These are phyloP conservation scores for Hymenoscyphus albidus DNA, from an alignment of 2,329 filamentous ascomycete species.

Conservation along the genomic window DNA sequence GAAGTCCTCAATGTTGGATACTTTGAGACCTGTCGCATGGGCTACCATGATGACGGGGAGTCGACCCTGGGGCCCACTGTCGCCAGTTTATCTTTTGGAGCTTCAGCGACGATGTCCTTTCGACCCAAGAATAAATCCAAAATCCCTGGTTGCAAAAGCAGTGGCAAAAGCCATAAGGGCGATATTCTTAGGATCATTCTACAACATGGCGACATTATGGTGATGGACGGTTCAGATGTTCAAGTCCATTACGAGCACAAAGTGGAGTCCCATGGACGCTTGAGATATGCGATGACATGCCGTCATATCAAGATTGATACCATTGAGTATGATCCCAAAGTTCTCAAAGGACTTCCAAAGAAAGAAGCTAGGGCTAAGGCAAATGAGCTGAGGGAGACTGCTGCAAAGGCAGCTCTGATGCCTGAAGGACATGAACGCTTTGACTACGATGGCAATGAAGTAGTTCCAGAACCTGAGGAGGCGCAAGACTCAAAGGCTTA, in stretches of 20 bases:
- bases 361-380: no score
- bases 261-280: slow-evolving; percentile 47
- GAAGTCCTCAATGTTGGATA: slow-evolving; percentile 62
- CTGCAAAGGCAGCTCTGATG: no score
- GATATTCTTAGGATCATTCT: slow-evolving; percentile 42
- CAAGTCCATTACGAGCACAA: slow-evolving; percentile 59
- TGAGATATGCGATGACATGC: slow-evolving; percentile 55
- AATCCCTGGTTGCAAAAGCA: not conserved
- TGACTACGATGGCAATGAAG: no score
- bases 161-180: slow-evolving; percentile 34
- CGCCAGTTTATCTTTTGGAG: slow-evolving; percentile 58
- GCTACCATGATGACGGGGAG: slow-evolving; percentile 65
- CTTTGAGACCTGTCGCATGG: slow-evolving; percentile 56
- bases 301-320: slow-evolving; percentile 28
- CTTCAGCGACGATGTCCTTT: slow-evolving; percentile 54
- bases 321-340: no score
- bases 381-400: no score
- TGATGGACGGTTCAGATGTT: slow-evolving; percentile 59
- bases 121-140: slow-evolving; percentile 45
- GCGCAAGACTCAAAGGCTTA: no score
- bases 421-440: no score
- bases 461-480: no score
- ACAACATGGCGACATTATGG: slow-evolving; percentile 59
- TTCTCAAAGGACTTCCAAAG: no score
- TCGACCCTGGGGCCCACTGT: slow-evolving; percentile 58